A percentile compares a stretch with the other conserved stretches of the same genome.
Conservation (phyloP, 2,329 filamentous ascomycete species). For the Calonectria crousiana region DNA sequence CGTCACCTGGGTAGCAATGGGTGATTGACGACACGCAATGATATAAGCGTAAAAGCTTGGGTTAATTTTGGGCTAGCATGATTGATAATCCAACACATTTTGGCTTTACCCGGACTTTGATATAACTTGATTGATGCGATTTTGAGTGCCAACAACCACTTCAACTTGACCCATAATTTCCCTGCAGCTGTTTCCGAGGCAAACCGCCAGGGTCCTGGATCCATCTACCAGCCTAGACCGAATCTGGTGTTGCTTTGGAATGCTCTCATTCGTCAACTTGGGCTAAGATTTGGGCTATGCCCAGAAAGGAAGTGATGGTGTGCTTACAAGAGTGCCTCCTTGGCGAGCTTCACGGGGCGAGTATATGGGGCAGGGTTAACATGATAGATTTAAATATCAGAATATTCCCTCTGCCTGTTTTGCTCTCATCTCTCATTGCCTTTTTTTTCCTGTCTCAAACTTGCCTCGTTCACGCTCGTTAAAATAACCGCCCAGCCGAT, state of each 20-base stretch:
- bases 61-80: background rate
- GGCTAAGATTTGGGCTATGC: background rate
- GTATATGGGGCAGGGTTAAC: background rate
- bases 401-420: conserved; percentile 3
- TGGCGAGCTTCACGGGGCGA: background rate
- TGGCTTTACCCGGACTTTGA: background rate
- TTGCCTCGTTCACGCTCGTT: background rate
- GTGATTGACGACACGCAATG: background rate
- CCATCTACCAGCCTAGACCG: background rate
- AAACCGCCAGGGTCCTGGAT: background rate
- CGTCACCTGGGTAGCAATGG: background rate
- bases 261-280: background rate
- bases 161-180: background rate
- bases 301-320: background rate
- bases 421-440: background rate
- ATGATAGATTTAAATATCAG: conserved; percentile 17
- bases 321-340: background rate
- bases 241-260: background rate
- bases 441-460: background rate
- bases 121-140: background rate
- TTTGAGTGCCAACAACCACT: background rate
- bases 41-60: background rate
- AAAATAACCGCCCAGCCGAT: background rate
- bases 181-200: background rate
- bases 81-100: background rate